Percentiles rank a stretch among this genome's conserved stretches.
These are phyloP conservation scores for Eimeria praecox DNA, from an alignment of 169 alveolate species.

Conservation along the genomic window DNA sequence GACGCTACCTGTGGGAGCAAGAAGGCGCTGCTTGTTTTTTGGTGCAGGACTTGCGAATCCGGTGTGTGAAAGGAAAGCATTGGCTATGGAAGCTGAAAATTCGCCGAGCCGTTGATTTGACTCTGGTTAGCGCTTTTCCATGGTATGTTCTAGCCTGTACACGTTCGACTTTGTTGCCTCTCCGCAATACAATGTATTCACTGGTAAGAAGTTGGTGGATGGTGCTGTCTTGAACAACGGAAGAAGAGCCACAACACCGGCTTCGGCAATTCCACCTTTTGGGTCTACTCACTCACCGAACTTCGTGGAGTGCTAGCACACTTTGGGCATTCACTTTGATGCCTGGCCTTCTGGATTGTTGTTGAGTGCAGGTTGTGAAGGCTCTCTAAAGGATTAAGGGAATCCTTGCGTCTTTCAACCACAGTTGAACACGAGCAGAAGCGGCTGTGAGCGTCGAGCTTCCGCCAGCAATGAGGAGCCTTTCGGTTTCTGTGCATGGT, in stretches of 20 bases:
- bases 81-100: neutral
- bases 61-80: neutral
- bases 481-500: too few relatives aligned
- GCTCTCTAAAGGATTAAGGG: neutral
- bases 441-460: neutral
- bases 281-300: neutral
- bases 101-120: neutral
- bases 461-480: too few relatives aligned
- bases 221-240: neutral
- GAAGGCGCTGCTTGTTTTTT: neutral
- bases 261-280: too few relatives aligned
- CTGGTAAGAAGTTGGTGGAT: neutral
- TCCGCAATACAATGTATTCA: neutral
- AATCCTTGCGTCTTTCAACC: neutral
- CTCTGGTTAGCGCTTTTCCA: too few relatives aligned
- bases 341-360: neutral
- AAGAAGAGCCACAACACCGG: too few relatives aligned
- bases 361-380: neutral
- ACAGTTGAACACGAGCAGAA: neutral
- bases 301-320: neutral
- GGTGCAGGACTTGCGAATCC: neutral
- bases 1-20: neutral
- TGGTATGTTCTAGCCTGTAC: too few relatives aligned
- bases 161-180: neutral
- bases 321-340: too few relatives aligned